Percentiles rank a stretch among this genome's conserved stretches.
Conservation (phyloP, 2,329 filamentous ascomycete genomes). For the Lanzia echinophila region DNA sequence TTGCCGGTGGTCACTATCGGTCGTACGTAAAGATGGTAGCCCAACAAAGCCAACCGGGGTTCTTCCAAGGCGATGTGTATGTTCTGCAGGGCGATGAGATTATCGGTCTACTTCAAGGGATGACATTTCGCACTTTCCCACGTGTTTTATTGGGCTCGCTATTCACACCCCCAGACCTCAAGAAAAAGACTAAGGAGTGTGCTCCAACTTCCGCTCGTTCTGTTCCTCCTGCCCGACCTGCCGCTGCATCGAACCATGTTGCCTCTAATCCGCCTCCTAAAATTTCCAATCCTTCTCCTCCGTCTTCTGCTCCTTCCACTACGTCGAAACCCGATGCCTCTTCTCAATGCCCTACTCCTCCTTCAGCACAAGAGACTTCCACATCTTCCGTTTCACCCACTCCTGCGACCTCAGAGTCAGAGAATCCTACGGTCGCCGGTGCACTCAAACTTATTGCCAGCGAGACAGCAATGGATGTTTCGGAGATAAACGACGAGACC, state of each 20-base stretch:
- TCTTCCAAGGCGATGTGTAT: constrained; percentile 30
- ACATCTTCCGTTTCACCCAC: background rate
- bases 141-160: background rate
- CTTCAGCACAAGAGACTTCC: background rate
- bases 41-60: background rate
- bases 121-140: background rate
- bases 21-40: constrained; percentile 49
- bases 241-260: background rate
- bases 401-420: background rate
- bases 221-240: background rate
- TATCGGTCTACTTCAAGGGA: constrained; percentile 13
- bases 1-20: constrained; percentile 41
- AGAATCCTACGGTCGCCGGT: background rate
- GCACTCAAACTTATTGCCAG: background rate
- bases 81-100: constrained; percentile 30
- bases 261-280: background rate
- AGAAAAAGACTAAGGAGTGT: background rate
- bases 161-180: background rate
- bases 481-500: background rate
- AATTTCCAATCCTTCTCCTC: background rate
- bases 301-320: background rate
- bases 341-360: background rate
- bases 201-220: too few relatives aligned
- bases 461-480: background rate
- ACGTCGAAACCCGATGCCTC: background rate